Percentiles rank a stretch among this genome's conserved stretches.
These are phyloP conservation scores for Suillus hirtellus DNA, from an alignment of 768 basidiomycete species.

Conservation along the genomic window DNA sequence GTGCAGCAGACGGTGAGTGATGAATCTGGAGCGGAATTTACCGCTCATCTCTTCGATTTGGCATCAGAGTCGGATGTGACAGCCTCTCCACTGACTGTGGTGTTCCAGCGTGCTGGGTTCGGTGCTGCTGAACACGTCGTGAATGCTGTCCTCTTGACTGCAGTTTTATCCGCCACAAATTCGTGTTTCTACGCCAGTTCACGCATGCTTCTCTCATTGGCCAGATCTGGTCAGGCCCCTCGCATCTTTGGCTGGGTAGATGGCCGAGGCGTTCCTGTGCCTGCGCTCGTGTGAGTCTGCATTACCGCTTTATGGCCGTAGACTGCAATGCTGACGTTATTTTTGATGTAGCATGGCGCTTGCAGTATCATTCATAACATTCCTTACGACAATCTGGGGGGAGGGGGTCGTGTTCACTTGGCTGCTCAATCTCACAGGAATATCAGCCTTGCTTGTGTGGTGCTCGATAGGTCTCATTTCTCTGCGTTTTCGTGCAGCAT, in stretches of 20 bases:
- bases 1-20: constrained; percentile 42
- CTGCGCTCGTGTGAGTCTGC: constrained; percentile 49
- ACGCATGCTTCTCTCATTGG: constrained; percentile 60
- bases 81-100: constrained; percentile 63
- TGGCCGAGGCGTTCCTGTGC: constrained; percentile 61
- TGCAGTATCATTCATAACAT: constrained; percentile 49
- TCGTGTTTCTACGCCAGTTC: constrained; percentile 69
- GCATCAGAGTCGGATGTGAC: constrained; percentile 47
- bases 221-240: constrained; percentile 65
- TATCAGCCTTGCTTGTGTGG: constrained; percentile 70
- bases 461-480: constrained; percentile 55
- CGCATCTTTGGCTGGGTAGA: constrained; percentile 64
- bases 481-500: constrained; percentile 64
- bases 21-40: neutral
- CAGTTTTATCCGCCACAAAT: constrained; percentile 63
- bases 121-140: constrained; percentile 62
- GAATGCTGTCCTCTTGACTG: constrained; percentile 67
- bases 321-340: constrained; percentile 23
- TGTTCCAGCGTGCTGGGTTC: constrained; percentile 63
- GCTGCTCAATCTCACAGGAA: constrained; percentile 65
- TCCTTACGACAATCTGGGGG: constrained; percentile 60
- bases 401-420: constrained; percentile 54
- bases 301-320: constrained; percentile 21
- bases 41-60: neutral
- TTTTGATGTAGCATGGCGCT: constrained; percentile 44